Conservation (phyloP, 2,329 filamentous ascomycete species). For the Boeremia exigua region DNA sequence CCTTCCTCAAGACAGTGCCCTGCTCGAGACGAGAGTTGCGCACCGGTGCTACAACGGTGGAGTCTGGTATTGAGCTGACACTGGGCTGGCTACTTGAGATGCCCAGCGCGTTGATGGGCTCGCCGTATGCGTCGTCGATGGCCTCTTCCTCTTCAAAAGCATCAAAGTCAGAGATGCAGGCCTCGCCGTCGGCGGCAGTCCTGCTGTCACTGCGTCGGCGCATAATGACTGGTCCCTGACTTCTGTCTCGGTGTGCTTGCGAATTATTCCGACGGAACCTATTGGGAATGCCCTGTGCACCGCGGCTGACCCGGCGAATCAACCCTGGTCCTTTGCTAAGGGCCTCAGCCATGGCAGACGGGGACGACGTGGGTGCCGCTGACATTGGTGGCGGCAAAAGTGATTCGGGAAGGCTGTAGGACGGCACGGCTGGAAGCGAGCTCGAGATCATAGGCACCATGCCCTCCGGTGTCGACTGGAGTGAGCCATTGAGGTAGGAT, state of each 20-base stretch:
- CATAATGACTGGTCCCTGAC: slow-evolving; percentile 86
- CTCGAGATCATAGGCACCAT: slow-evolving; percentile 63
- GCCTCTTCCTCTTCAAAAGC: slow-evolving; percentile 59
- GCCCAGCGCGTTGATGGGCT: slow-evolving; percentile 50
- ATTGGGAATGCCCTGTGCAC: slow-evolving; percentile 72
- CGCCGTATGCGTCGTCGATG: slow-evolving; percentile 53
- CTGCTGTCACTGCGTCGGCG: slow-evolving; percentile 90
- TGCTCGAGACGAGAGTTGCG: slow-evolving; percentile 78
- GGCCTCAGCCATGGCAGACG: slow-evolving; percentile 68
- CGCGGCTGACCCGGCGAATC: slow-evolving; percentile 84
- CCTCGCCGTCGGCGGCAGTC: slow-evolving; percentile 61
- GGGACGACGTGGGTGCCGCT: slow-evolving; percentile 47
- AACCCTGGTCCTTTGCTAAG: slow-evolving; percentile 68
- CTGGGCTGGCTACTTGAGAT: slow-evolving; percentile 43
- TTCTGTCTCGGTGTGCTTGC: slow-evolving; percentile 77
- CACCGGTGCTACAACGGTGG: slow-evolving; percentile 67
- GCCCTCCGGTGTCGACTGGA: slow-evolving; percentile 71
- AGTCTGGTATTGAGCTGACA: slow-evolving; percentile 50
- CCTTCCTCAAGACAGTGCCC: slow-evolving; percentile 79
- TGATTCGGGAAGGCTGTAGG: slow-evolving; percentile 77
- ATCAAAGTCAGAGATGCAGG: slow-evolving; percentile 58
- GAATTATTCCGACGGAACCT: slow-evolving; percentile 80
- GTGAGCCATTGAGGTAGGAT: slow-evolving; percentile 61
- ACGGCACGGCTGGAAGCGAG: slow-evolving; percentile 50
- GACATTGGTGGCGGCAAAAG: slow-evolving; percentile 63